Evolutionary conservation across 2,329 filamentous ascomycete genomes (phyloP), one percentile per base, ranked within the genome.

Genomic region (Trichoderma afroharzianum): DNA sequence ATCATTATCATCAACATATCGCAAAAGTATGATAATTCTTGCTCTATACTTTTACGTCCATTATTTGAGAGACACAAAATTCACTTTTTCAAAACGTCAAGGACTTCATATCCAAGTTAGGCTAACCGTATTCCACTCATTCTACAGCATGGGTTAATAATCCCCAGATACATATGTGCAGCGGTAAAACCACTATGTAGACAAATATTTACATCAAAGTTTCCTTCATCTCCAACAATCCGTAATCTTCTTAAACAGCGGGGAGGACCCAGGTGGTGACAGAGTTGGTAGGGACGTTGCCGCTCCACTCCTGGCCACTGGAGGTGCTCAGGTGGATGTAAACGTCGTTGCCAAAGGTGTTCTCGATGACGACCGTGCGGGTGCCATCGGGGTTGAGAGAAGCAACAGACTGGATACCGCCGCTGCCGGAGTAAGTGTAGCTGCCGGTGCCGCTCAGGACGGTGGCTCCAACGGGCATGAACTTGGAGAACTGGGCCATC

Each of bases 401-500:
- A 0, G 83, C 83, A 33, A 86, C 82, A 24, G 81, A 82, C 76
- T 86, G 81, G 61, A 85, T 67, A 9, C 81, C 82, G 1, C 77
- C 74, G 68, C 82, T 82, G 43, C 18, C 12, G 4, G 59, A 69
- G 59, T 69, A 66, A 26, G 64, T 61, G 47, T 64, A 69, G 73
- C 83, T 84, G 3, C 84, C 84, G 0, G 76, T 81, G 18, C 83
- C 83, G 73, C 71, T 75, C 15, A 85, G 77, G 36, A 85, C 80
- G 7, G 78, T 80, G 0, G 83, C 83, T 43, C 83, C 84, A 18
- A 79, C 78, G 15, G 82, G 82, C 72, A 86, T 84, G 76, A 84
- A 86, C 72, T 79, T 82, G 76, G 80, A 82, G 76, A 85, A 86
- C 76, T 88, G 86, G 4, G 83, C 85, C 69, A 87, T 79, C 81